Conservation (phyloP, 2,329 filamentous ascomycete species). For the Taxawa tesnikishii region DNA sequence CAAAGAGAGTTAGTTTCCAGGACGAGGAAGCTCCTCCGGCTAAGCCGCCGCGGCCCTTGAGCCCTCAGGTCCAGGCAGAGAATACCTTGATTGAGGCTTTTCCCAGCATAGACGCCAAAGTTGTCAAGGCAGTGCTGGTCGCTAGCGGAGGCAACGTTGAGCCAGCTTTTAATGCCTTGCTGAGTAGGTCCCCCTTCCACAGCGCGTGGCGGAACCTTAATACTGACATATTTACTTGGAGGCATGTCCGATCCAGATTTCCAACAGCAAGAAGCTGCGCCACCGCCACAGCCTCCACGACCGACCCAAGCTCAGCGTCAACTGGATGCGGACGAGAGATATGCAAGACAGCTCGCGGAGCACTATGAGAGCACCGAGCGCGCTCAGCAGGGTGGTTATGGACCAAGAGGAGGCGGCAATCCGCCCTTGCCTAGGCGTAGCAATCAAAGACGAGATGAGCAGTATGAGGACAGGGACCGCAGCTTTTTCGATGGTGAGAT, state of each 20-base stretch:
- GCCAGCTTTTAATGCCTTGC: slow-evolving; percentile 85
- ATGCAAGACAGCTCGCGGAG: slow-evolving; percentile 84
- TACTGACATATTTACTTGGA: slow-evolving; percentile 9
- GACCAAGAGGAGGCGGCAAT: slow-evolving; percentile 18
- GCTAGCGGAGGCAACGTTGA: slow-evolving; percentile 84
- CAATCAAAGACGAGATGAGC: slow-evolving; percentile 17
- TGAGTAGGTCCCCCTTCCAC: slow-evolving; percentile 45
- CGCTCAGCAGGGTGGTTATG: slow-evolving; percentile 25
- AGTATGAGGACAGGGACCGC: slow-evolving; percentile 57
- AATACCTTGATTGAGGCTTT: slow-evolving; percentile 89
- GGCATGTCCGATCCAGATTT: slow-evolving; percentile 44
- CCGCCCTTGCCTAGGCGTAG: slow-evolving; percentile 29
- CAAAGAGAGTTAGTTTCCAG: slow-evolving; percentile 34
- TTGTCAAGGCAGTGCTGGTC: slow-evolving; percentile 77
- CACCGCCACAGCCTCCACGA: slow-evolving; percentile 67
- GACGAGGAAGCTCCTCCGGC: slow-evolving; percentile 40
- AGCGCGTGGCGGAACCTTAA: neutral
- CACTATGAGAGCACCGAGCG: slow-evolving; percentile 50
- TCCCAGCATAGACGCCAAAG: slow-evolving; percentile 63
- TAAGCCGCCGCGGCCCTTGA: slow-evolving; percentile 76
- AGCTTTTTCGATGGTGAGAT: slow-evolving; percentile 71
- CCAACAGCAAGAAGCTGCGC: slow-evolving; percentile 34
- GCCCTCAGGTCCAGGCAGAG: slow-evolving; percentile 73
- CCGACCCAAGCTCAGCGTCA: slow-evolving; percentile 54
- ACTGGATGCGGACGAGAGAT: slow-evolving; percentile 79